These are phyloP conservation scores for Hypoxylon lienhwacheense DNA, from an alignment of 495 filamentous ascomycete species.

Conservation along the genomic window DNA sequence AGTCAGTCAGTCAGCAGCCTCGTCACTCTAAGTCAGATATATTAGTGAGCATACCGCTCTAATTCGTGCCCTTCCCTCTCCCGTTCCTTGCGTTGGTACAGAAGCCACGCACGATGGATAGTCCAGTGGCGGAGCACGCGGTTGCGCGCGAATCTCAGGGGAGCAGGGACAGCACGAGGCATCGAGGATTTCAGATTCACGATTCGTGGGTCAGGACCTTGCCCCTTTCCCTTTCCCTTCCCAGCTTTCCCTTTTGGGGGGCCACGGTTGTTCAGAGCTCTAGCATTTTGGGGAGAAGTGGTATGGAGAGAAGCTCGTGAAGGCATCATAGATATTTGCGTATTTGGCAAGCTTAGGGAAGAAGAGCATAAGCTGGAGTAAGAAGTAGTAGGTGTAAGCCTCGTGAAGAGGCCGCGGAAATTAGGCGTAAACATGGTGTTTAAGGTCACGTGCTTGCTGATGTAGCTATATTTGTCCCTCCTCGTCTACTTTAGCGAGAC, in stretches of 20 bases:
- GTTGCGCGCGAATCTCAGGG: conserved; percentile 82
- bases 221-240: conserved; percentile 10
- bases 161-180: conserved; percentile 57
- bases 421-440: conserved; percentile 27
- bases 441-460: background rate
- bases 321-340: no score
- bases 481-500: background rate
- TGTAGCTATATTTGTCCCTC: background rate
- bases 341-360: no score
- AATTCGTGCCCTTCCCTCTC: conserved; percentile 62
- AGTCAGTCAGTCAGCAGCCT: background rate
- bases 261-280: no score
- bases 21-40: background rate
- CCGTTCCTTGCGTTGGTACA: conserved; percentile 67
- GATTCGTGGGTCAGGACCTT: conserved; percentile 31
- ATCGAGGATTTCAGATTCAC: conserved; percentile 34
- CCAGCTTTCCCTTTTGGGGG: background rate
- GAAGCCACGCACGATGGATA: conserved; percentile 91
- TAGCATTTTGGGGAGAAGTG: conserved; percentile 9
- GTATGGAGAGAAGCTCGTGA: conserved; percentile 23
- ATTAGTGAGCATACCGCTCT: conserved; percentile 52
- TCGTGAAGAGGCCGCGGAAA: conserved; percentile 31
- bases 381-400: conserved; percentile 11
- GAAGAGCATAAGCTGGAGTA: background rate
- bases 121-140: conserved; percentile 96